Base-by-base conservation (phyloP, 768 basidiomycete genomes). In the Saitozyma sp. region DNA sequence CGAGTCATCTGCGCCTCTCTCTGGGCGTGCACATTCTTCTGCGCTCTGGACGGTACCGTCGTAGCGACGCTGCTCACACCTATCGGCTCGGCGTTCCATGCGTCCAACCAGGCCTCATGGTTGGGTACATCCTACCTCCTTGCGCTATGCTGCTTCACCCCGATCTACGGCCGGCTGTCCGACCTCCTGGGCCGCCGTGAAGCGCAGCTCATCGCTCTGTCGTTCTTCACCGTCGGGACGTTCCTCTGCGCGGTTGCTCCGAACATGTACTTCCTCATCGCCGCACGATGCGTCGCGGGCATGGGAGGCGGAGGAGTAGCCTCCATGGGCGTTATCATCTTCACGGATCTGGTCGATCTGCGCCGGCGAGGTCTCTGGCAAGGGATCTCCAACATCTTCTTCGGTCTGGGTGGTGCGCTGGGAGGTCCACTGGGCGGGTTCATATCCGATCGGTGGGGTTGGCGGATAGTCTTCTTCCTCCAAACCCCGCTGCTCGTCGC, bases 271-370 rank as follows among this genome's bases (percentile, higher is more conserved):
- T 52, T 38, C 7, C 49, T 76, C 17, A 71, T 76, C 29, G 64
- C 57, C 6, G 68, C 75, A 4, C 16, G 70, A 42, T 56, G 41
- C 9, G 58, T 76, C 8, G 72, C 72, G 0, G 75, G 75, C 10
- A 65, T 74, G 11, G 75, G 75, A 4, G 75, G 75, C 7, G 75
- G 75, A 10, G 75, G 75, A 10, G 56, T 75, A 0, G 38, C 45
- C 14, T 68, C 57, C 41, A 63, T 71, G 50, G 63, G 65, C 10
- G 59, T 54, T 66, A 86, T 96, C 60, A 84, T 91, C 51, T 86
- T 92, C 59, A 88, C 89, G 7, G 94, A 98, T 81, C 82, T 96
- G 20, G 88, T 97, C 62, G 91, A 92, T 13, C 79, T 97, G 88
- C 90, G 73, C 75, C 87, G 91, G 64, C 84, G 94, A 57, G 94